These are phyloP conservation scores for Cutaneotrichosporon cyanovorans DNA, from an alignment of 1,284 basidiomycete genomes.

Conservation along the genomic window DNA sequence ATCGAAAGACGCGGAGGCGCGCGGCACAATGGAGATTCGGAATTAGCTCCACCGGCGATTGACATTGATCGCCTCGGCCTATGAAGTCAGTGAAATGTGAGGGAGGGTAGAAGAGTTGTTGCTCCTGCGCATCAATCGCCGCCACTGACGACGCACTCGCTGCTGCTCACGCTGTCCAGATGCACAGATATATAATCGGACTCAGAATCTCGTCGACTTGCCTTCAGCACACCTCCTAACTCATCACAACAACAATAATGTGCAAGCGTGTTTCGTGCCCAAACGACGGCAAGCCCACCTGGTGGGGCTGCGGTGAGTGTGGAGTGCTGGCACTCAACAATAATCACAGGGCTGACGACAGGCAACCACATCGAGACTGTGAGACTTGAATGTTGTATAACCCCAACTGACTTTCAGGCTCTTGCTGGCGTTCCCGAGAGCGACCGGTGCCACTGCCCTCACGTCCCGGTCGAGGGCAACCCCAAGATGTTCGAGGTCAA, in stretches of 20 bases:
- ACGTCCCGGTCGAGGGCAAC: constrained; percentile 31
- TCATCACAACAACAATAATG: constrained; percentile 21
- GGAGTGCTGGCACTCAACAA: too few species aligned
- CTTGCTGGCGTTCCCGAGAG: constrained; percentile 30
- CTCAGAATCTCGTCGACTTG: too few species aligned
- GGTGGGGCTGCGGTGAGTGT: constrained; percentile 46
- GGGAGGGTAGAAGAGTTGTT: neutral
- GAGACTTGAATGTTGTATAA: neutral
- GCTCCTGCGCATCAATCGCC: neutral
- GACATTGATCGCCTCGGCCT: too few species aligned
- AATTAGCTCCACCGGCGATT: too few species aligned
- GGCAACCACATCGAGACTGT: constrained; percentile 43
- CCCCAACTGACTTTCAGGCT: constrained; percentile 26
- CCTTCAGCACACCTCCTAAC: too few species aligned
- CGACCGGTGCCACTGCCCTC: constrained; percentile 37
- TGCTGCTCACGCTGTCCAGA: too few species aligned
- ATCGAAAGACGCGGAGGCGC: too few species aligned
- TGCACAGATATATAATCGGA: too few species aligned
- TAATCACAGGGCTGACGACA: constrained; percentile 21
- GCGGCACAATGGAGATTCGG: too few species aligned
- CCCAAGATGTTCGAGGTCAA: constrained; percentile 36
- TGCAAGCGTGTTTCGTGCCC: constrained; percentile 42
- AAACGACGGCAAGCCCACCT: constrained; percentile 44
- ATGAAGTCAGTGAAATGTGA: too few species aligned
- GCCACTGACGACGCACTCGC: too few species aligned